Conservation (phyloP, 2,329 filamentous ascomycete species). For the Purpureocillium takamizusanense region DNA sequence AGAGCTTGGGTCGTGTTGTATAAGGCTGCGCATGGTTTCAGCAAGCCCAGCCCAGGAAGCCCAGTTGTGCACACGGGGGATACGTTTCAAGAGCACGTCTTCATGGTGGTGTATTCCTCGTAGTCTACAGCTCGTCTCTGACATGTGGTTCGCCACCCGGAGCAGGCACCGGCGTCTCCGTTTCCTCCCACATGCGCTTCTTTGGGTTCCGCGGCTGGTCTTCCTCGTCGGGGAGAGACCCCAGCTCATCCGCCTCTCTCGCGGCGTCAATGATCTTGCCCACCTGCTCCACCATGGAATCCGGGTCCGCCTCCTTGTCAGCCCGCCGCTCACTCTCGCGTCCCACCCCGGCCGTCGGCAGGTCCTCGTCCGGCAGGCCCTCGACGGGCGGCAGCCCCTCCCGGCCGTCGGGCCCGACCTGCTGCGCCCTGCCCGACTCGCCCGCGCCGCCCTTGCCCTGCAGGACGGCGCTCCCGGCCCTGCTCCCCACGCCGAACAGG, state of each 20-base stretch:
- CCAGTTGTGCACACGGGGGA: too few relatives aligned
- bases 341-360: conserved; percentile 41
- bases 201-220: conserved; percentile 14
- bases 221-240: conserved; percentile 9
- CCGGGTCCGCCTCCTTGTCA: conserved; percentile 16
- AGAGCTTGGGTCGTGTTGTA: too few relatives aligned
- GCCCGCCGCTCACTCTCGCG: conserved; percentile 14
- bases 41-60: too few relatives aligned
- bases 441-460: conserved; percentile 15
- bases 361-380: conserved; percentile 24
- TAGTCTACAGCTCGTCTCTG: conserved; percentile 28
- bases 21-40: too few relatives aligned
- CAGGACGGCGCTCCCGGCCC: conserved; percentile 44
- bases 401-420: conserved; percentile 15
- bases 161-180: conserved; percentile 14
- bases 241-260: conserved; percentile 21
- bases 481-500: conserved; percentile 49
- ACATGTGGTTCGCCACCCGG: conserved; percentile 17
- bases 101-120: neutral
- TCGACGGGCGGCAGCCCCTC: neutral
- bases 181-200: conserved; percentile 20
- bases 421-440: conserved; percentile 18
- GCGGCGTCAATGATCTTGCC: conserved; percentile 42
- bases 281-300: conserved; percentile 42
- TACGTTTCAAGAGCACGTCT: too few relatives aligned